Evolutionary conservation across 257 asterid genomes (phyloP).

Genomic region (Penstemon eatonii): DNA sequence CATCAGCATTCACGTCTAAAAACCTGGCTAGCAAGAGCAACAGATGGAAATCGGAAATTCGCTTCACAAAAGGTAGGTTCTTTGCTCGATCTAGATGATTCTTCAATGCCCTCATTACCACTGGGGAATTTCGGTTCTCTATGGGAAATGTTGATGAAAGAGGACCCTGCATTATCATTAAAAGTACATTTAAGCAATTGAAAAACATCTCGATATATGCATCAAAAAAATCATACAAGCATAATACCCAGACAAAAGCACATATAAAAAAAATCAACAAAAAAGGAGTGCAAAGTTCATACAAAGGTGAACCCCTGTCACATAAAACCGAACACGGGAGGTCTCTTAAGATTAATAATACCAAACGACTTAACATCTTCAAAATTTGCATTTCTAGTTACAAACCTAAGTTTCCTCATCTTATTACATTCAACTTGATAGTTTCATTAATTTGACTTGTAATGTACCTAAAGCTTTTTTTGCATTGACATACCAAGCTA

Average conservation of each 20-base stretch:
- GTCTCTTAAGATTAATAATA: background rate
- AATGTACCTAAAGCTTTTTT: background rate
- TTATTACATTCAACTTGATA: background rate
- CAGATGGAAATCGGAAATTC: constrained; percentile 88
- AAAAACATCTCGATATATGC: constrained; percentile 1
- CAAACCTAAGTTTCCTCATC: constrained; percentile 3
- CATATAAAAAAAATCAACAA: background rate
- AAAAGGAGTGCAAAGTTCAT: background rate
- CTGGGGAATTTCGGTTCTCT: constrained; percentile 67
- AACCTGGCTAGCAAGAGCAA: constrained; percentile 69
- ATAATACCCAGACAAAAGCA: too few relatives aligned
- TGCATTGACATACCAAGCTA: background rate
- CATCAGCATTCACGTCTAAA: constrained; percentile 75
- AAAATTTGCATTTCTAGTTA: background rate
- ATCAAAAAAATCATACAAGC: background rate
- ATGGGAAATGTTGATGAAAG: constrained; percentile 78
- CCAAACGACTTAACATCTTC: background rate
- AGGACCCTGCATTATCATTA: constrained; percentile 69
- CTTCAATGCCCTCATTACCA: constrained; percentile 66
- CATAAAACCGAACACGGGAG: background rate
- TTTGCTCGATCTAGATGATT: constrained; percentile 74
- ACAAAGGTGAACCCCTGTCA: background rate
- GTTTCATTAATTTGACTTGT: background rate
- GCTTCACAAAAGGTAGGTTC: constrained; percentile 68
- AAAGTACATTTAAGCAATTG: constrained; percentile 21